Conservation (phyloP, 2,329 filamentous ascomycete species). For the Sclerotinia trifoliorum region DNA sequence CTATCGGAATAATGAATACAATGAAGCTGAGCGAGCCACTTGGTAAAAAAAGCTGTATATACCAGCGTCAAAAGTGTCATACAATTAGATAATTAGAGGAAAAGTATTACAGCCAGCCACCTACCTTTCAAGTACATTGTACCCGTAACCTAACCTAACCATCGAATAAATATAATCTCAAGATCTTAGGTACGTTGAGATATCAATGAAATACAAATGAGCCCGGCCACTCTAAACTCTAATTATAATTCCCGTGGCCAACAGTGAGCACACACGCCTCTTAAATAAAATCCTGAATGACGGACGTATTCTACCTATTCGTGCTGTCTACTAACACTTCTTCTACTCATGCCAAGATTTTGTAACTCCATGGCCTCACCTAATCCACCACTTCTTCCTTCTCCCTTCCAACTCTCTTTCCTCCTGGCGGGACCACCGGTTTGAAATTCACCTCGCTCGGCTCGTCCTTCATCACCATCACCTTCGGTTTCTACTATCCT, state of each 20-base stretch:
- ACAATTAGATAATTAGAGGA: too few relatives aligned
- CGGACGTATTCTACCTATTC: constrained; percentile 20
- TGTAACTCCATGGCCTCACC: constrained; percentile 26
- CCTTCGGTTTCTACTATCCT: constrained; percentile 21
- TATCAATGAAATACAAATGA: background rate
- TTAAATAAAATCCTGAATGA: background rate
- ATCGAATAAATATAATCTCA: background rate
- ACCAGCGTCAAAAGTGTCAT: too few relatives aligned
- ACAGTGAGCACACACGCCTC: too few relatives aligned
- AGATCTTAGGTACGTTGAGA: background rate
- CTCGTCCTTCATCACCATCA: constrained; percentile 28
- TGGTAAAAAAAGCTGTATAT: too few relatives aligned
- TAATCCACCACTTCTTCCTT: constrained; percentile 28
- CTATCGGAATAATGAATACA: too few relatives aligned
- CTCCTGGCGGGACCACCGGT: constrained; percentile 10
- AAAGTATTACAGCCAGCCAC: too few relatives aligned
- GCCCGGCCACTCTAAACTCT: background rate
- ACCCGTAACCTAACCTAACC: too few relatives aligned
- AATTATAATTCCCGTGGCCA: background rate
- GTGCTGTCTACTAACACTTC: constrained; percentile 34
- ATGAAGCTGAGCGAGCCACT: too few relatives aligned
- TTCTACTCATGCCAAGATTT: constrained; percentile 29
- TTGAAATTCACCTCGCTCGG: constrained; percentile 33
- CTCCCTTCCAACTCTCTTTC: constrained; percentile 24
- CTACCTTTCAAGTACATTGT: background rate